Evolutionary conservation across 768 basidiomycete species (phyloP).

Genomic region (Russula ochroleuca): DNA sequence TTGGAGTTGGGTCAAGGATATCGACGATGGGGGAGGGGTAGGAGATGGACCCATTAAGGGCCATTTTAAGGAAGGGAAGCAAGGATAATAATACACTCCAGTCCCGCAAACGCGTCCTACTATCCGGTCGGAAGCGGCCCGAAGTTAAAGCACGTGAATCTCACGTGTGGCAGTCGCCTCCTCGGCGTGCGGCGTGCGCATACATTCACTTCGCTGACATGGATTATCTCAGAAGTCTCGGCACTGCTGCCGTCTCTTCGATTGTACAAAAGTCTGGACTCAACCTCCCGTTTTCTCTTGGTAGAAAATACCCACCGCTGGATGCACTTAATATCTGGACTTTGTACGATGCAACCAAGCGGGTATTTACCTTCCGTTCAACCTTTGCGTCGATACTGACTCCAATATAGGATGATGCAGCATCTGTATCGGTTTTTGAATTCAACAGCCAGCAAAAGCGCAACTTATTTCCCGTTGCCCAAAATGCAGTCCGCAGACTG

Average conservation of each 20-base stretch:
- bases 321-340: constrained; percentile 76
- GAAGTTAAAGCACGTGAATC: neutral
- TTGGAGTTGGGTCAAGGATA: constrained; percentile 25
- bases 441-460: constrained; percentile 71
- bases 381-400: constrained; percentile 25
- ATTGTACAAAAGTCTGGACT: constrained; percentile 93
- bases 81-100: neutral
- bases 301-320: constrained; percentile 60
- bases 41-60: constrained; percentile 22
- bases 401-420: constrained; percentile 76
- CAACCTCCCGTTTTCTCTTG: constrained; percentile 82
- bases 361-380: constrained; percentile 45
- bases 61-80: constrained; percentile 5
- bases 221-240: constrained; percentile 80
- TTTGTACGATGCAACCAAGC: constrained; percentile 83
- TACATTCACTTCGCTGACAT: constrained; percentile 37
- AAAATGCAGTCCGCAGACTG: constrained; percentile 86
- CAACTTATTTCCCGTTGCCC: constrained; percentile 68
- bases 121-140: neutral
- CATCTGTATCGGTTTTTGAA: constrained; percentile 84
- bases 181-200: too few species aligned
- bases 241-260: constrained; percentile 81
- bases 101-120: neutral
- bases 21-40: constrained; percentile 22
- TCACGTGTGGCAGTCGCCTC: neutral